Base-by-base conservation (phyloP, 2,329 filamentous ascomycete genomes). In the Bertia moriformis region DNA sequence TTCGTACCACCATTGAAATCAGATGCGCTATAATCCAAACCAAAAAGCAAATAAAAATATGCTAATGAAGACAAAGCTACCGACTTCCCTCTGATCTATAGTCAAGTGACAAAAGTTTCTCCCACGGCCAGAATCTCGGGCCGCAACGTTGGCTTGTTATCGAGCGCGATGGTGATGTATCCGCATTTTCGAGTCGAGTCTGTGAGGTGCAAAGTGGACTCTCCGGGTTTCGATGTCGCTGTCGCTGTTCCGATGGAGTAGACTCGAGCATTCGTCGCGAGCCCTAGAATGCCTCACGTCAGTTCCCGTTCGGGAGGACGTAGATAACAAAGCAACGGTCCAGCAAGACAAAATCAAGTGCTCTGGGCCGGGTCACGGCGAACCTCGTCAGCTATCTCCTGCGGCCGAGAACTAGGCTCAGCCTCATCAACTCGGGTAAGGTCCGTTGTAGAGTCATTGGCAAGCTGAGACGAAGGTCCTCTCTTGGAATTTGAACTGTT, bases 401-500 rank as follows among this genome's bases (percentile, higher is more conserved):
- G 10, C 7, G 32, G 12, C 22, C n/a, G 22, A 18, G 12, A 14
- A 7, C 15, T 7, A 18, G 32, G 7, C 7, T 35, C 15, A 7
- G 15, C 32, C 10, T 35, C 32, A 7, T 7, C 32, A 13, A 15
- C 10, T 7, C 32, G 32, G 17, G 15, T 15, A 18, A 35, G 32
- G 7, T 35, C 32, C 10, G 10, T 18, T 17, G 10, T 17, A 12
- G 32, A 35, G 12, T 35, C 32, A 15, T 35, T 35, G 10, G 32
- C 12, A 7, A 7, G 10, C 10, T 35, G 32, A 15, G 32, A 14
- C 10, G 15, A 17, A 10, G 32, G 10, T 35, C 32, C 32, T 18
- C 15, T 77, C 51, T 76, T 77, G 18, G 73, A 79, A 22, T 65
- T 72, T 3, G 69, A 71, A 48, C 78, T 82, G 50, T 73, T 80